Evolutionary conservation across 129 eudicot species (phyloP).

Genomic region (Ambrosia artemisiifolia): DNA sequence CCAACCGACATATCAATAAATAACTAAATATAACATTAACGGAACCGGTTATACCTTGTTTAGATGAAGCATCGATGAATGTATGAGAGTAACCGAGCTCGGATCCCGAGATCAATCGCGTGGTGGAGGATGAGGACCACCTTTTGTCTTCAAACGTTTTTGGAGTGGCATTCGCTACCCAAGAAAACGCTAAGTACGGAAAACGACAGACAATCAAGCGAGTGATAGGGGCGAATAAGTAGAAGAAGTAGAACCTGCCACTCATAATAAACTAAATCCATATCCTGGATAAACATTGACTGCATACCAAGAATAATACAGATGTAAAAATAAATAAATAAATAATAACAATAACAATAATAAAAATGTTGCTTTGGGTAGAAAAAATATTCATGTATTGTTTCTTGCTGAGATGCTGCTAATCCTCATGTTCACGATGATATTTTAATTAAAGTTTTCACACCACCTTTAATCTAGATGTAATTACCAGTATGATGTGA

Average conservation of each 20-base stretch:
- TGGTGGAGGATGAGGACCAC: slow-evolving; percentile 21
- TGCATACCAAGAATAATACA: too few relatives aligned
- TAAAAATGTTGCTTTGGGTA: too few relatives aligned
- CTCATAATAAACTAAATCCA: too few relatives aligned
- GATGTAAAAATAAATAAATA: too few relatives aligned
- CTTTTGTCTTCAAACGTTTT: slow-evolving; percentile 37
- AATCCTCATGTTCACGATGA: too few relatives aligned
- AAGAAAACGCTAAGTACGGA: slow-evolving; percentile 36
- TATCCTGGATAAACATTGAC: too few relatives aligned
- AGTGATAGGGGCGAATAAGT: slow-evolving; percentile 13
- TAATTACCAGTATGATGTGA: too few relatives aligned
- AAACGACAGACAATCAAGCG: slow-evolving; percentile 32
- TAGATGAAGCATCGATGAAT: slow-evolving; percentile 56
- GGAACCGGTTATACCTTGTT: slow-evolving; percentile 45
- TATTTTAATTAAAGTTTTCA: too few relatives aligned
- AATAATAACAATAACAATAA: too few relatives aligned
- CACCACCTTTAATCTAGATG: too few relatives aligned
- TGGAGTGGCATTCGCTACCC: slow-evolving; percentile 37
- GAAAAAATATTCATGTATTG: too few relatives aligned
- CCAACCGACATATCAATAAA: slow-evolving; percentile 4
- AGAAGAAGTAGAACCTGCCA: slow-evolving; percentile 19
- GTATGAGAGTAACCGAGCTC: slow-evolving; percentile 45
- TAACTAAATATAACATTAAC: neutral
- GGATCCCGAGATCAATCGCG: slow-evolving; percentile 33
- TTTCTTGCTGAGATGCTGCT: too few relatives aligned